Base-by-base conservation (phyloP, 2,329 filamentous ascomycete species). In the Beauveria pseudobassiana region DNA sequence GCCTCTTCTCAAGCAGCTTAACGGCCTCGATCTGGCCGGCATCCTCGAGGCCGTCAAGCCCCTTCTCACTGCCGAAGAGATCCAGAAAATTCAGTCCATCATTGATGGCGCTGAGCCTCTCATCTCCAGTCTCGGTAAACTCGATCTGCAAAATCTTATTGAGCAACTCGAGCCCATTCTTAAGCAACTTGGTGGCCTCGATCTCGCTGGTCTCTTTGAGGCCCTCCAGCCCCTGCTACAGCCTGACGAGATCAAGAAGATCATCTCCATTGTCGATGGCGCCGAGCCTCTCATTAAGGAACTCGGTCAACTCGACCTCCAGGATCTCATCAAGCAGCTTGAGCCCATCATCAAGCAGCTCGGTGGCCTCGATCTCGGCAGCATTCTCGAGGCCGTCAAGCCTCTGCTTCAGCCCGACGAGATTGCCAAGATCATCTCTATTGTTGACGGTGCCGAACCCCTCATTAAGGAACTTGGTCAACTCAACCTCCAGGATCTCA, bases 61-160 rank as follows among this genome's bases (percentile, higher is more conserved):
- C 7, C 64, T 73, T 8, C 65, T 73, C 10, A 67, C 62, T 12
- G 65, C 70, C 7, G 69, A 71, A 10, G 65, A 67, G 0, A 67
- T 72, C 22, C 62, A 63, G 0, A 63, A 65, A 30, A 64, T 63
- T 56, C 68, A 67, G 58, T 57, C 61, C 34, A 56, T 66, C 30
- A 42, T 66, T 59, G 28, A 54, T n/a, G 67, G 65, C 18, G 68
- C 64, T 3, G 67, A 64, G 18, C 70, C 67, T 2, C 59, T 70
- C 3, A 65, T 73, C 1, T 65, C 72, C 1, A 66, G 65, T 5
- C 43, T 73, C 1, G 60, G 69, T 48, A 69, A 74, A 51, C 67
- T 77, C 5, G 72, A 77, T 28, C 65, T 78, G 0, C 64, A 70
- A 49, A 69, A 69, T 3, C 63, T 76, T 1, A 63, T 76, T 4